These are phyloP conservation scores for Aspergillus proliferans DNA, from an alignment of 2,329 filamentous ascomycete genomes.

Conservation along the genomic window DNA sequence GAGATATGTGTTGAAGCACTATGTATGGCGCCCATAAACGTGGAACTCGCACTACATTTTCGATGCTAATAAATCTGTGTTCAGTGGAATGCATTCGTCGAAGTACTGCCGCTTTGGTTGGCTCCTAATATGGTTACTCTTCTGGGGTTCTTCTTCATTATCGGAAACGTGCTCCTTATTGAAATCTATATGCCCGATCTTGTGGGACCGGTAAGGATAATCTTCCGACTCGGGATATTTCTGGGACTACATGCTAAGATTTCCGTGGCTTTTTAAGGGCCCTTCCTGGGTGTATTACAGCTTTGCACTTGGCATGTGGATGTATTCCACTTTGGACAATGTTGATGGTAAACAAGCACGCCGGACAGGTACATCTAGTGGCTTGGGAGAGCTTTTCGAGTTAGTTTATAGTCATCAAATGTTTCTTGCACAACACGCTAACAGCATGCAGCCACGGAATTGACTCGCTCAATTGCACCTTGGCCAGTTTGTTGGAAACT, in stretches of 20 bases:
- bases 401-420: slow-evolving; percentile 31
- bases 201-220: slow-evolving; percentile 67
- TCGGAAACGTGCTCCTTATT: slow-evolving; percentile 71
- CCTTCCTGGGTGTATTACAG: slow-evolving; percentile 92
- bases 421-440: slow-evolving; percentile 15
- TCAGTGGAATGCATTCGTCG: slow-evolving; percentile 95
- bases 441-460: slow-evolving; percentile 67
- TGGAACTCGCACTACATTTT: not conserved
- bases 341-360: slow-evolving; percentile 96
- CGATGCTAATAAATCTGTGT: slow-evolving; percentile 1
- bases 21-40: slow-evolving; percentile 56
- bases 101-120: slow-evolving; percentile 88
- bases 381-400: slow-evolving; percentile 93
- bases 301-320: slow-evolving; percentile 92
- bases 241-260: not conserved
- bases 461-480: slow-evolving; percentile 93
- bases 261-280: slow-evolving; percentile 48
- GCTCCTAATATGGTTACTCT: slow-evolving; percentile 97
- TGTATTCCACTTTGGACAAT: slow-evolving; percentile 99
- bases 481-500: slow-evolving; percentile 83
- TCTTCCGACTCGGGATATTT: not conserved
- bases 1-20: slow-evolving; percentile 87
- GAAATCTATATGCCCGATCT: slow-evolving; percentile 82
- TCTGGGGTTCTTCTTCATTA: slow-evolving; percentile 87
- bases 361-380: slow-evolving; percentile 88